phyloP scores from a whole-genome alignment of 1,284 basidiomycete species.

The Rhodotorula sp. region DNA sequence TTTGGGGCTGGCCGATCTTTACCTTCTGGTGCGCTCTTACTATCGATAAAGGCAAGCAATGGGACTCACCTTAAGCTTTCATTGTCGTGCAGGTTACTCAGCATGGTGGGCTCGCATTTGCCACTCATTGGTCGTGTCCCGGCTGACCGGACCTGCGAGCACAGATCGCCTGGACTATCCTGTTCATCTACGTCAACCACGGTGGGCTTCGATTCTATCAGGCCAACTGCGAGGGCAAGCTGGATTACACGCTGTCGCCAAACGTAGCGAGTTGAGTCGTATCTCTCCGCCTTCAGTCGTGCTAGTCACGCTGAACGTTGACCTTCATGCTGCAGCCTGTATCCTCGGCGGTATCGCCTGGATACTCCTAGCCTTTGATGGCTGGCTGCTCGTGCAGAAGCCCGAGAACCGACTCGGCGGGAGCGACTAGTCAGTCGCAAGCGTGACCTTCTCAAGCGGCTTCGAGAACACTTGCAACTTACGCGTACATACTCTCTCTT shows the following conservation, averaged over 20 bases:
- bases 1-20: background rate
- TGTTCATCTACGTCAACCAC: background rate
- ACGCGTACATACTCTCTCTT: too few species aligned
- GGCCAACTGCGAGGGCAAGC: constrained; percentile 8
- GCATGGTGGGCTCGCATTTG: background rate
- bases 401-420: constrained; percentile 4
- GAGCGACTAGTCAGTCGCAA: constrained; percentile 10
- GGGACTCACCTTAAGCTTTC: background rate
- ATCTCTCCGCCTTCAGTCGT: background rate
- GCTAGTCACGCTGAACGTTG: background rate
- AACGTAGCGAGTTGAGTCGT: background rate
- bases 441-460: too few species aligned
- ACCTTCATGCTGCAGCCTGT: background rate
- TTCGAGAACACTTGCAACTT: too few species aligned
- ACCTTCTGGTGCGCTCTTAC: background rate
- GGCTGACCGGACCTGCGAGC: background rate
- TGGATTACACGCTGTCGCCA: constrained; percentile 1
- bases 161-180: constrained; percentile 4
- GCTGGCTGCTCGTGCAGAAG: constrained; percentile 3
- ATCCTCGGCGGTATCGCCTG: constrained; percentile 18
- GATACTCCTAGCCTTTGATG: constrained; percentile 9
- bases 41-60: too few species aligned
- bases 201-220: constrained; percentile 4
- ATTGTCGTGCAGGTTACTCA: background rate
- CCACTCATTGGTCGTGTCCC: rapidly evolving